Evolutionary conservation across 2,329 filamentous ascomycete genomes (phyloP), one percentile per base, ranked within the genome.

Genomic region (Tolypocladium ophioglossoides): DNA sequence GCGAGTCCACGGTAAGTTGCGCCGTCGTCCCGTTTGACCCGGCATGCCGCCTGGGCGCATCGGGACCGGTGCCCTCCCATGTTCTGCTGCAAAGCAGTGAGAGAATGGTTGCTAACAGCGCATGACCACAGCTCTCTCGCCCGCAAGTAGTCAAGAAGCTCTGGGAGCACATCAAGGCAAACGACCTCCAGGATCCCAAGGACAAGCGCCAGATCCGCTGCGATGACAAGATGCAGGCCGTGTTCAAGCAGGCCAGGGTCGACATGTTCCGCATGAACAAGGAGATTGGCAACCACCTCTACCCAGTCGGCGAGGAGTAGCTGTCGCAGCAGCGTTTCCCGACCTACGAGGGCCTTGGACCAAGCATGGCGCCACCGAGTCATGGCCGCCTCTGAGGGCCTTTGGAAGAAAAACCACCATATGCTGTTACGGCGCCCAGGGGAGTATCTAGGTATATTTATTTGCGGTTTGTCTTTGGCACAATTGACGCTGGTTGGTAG

Each of bases 251-350:
- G 65, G 83, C 91, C 64, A 88, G 82, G 64, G 87, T 99, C 51
- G 90, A 97, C 72, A 99, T 99, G 94, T 99, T 99, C 71, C 91
- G 90, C 62, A 97, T 99, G 92, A 97, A 96, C 77, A 96, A 96
- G 76, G 82, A 96, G 18, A 83, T 97, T 12, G 90, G 89, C 58
- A 85, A 87, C 67, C 92, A 97, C 65, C 77, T 97, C 40, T 96
- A 95, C 66, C 88, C 87, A 2, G 79, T 89, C 50, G 90, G 92
- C 52, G 90, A 94, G 68, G 83, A 70, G 55, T 66, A 68, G 41
- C 20, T 16, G 40, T n/a, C 22, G 34, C 12, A 11, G 14, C 20
- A 12, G 18, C 11, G 32, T 27, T 18, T 32, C 27, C 16, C 27
- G 18, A 20, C 44, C 44, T 20, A 14, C 18, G 27, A 34, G 16